Base-by-base conservation (phyloP, 2,329 filamentous ascomycete species). In the Cladosporium sp. region DNA sequence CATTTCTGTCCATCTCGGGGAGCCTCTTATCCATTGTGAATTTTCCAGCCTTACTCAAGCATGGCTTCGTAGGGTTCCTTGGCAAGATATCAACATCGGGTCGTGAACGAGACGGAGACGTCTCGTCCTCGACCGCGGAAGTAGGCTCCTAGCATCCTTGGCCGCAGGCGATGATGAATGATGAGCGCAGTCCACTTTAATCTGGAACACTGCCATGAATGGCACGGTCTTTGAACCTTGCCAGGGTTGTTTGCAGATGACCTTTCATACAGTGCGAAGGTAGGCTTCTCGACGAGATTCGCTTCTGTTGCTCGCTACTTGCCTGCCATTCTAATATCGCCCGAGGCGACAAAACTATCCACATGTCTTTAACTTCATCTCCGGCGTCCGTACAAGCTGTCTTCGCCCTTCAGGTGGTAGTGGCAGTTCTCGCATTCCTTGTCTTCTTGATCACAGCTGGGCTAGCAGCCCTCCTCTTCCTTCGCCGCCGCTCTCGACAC, bases 391-490 rank as follows among this genome's bases (percentile, higher is more conserved):
- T 54, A 4, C 59, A 30, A 10, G 65, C 30, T 15, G 54, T 66
- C 54, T 64, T 66, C 60, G 65, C 65, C 21, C 60, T 66, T 8
- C 59, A 66, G 15, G 54, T 66, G 24, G 41, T 38, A n/a, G 62
- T 61, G 10, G n/a, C 65, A 36, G 60, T 44, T 15, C 34, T 66
- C 18, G 60, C 65, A 28, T 57, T 66, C 49, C 30, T 59, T 15
- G 26, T 66, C 28, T 38, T 41, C 41, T 6, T 59, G 15, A 10
- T 66, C 3, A 44, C 47, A 24, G 12, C 57, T 8, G 5, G 14
- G 2, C 47, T 59, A 15, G 58, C 57, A 18, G 24, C 49, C 11
- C 21, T 32, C 10, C 21, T 66, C 21, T 59, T 61, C 38, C 44
- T 49, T n/a, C 59, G 11, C 11, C 41, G 60, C 49, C 18, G 41